Percentiles rank a stretch among this genome's conserved stretches.
Evolutionary conservation across 169 alveolate genomes (phyloP).

Genomic region (Eimeria acervulina): DNA sequence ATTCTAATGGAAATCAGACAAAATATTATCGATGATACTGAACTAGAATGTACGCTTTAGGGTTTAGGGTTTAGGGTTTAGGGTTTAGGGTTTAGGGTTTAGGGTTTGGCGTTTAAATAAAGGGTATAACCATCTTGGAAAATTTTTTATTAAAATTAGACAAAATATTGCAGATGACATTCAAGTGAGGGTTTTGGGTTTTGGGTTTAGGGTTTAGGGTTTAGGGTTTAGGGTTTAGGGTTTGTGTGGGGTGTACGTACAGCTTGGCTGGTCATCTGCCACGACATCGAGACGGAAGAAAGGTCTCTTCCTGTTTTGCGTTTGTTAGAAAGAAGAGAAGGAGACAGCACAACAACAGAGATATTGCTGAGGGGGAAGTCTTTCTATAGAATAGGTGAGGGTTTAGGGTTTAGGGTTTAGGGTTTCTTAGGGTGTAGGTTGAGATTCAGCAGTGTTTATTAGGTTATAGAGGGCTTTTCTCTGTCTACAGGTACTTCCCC

Average conservation of each 20-base stretch:
- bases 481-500: too few species aligned
- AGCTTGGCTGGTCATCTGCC: slow-evolving; percentile 84
- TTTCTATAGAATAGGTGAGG: slow-evolving; percentile 81
- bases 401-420: slow-evolving; percentile 25
- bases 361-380: slow-evolving; percentile 74
- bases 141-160: too few species aligned
- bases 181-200: slow-evolving; percentile 33
- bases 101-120: slow-evolving; percentile 6
- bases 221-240: slow-evolving; percentile 13
- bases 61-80: slow-evolving; percentile 60
- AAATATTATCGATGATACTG: slow-evolving; percentile 80
- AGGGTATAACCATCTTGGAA: too few species aligned
- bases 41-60: slow-evolving; percentile 78
- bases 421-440: not conserved
- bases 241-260: slow-evolving; percentile 4
- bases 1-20: slow-evolving; percentile 82
- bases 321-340: slow-evolving; percentile 78
- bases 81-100: slow-evolving; percentile 17
- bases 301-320: slow-evolving; percentile 70
- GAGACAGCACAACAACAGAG: slow-evolving; percentile 53
- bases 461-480: slow-evolving; percentile 2
- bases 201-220: slow-evolving; percentile 23
- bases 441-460: too few species aligned
- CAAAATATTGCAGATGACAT: too few species aligned
- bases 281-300: slow-evolving; percentile 82